A percentile compares a stretch with the other conserved stretches of the same genome.
Evolutionary conservation across 495 filamentous ascomycete species (phyloP).

Genomic region (Annulohypoxylon nitens): DNA sequence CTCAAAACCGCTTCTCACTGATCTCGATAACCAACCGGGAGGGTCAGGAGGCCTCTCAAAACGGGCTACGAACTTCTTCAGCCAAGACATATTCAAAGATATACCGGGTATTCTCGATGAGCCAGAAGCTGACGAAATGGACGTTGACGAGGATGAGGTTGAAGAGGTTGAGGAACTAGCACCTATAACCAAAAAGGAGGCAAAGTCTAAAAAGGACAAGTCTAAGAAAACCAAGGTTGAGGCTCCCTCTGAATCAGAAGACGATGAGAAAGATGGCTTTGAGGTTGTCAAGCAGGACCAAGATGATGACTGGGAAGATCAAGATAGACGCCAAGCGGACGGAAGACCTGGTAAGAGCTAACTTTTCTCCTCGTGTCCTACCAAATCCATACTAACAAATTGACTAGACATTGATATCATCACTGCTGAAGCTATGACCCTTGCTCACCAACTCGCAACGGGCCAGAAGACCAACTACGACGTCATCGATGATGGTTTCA

Average conservation of each 20-base stretch:
- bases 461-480: conserved; percentile 83
- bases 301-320: conserved; percentile 75
- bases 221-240: conserved; percentile 47
- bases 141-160: conserved; percentile 64
- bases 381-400: conserved; percentile 47
- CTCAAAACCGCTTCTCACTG: conserved; percentile 61
- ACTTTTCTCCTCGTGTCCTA: neutral
- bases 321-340: conserved; percentile 74
- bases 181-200: conserved; percentile 24
- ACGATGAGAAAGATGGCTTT: conserved; percentile 62
- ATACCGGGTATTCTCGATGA: conserved; percentile 72
- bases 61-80: conserved; percentile 88
- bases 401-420: conserved; percentile 94
- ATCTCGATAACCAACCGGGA: conserved; percentile 63
- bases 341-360: conserved; percentile 72
- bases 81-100: conserved; percentile 92
- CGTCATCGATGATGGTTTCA: conserved; percentile 90
- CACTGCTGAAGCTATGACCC: conserved; percentile 97
- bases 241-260: conserved; percentile 54
- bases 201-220: conserved; percentile 44
- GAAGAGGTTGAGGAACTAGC: conserved; percentile 34
- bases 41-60: conserved; percentile 75
- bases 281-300: conserved; percentile 67
- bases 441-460: conserved; percentile 91
- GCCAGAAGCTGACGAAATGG: conserved; percentile 62